Conservation (phyloP, 352 stramenopile species). For the Phytopythium cucurbitacearum region DNA sequence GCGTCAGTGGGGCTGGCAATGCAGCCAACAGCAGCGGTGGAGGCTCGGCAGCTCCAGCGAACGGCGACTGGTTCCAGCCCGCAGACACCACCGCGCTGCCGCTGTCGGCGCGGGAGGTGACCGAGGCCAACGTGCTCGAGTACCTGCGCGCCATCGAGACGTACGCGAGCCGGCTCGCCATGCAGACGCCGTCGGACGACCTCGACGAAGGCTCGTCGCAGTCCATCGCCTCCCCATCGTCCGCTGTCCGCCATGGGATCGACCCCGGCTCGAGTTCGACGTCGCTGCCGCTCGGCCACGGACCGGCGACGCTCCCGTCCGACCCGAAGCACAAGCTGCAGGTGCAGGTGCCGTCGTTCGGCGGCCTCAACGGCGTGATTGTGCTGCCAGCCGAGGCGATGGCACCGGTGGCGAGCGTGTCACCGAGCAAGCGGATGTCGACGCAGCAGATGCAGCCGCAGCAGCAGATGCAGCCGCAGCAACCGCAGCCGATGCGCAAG, state of each 20-base stretch:
- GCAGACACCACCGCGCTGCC: constrained; percentile 20
- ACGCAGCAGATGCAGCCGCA: constrained; percentile 10
- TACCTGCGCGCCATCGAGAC: constrained; percentile 77
- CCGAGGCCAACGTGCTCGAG: constrained; percentile 64
- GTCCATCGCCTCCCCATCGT: background rate
- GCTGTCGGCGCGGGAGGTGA: constrained; percentile 29
- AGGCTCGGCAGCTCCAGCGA: constrained; percentile 6
- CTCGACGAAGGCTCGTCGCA: constrained; percentile 4
- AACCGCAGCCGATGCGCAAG: constrained; percentile 22
- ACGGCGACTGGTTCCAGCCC: constrained; percentile 9
- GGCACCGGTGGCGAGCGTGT: background rate
- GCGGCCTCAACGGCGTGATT: constrained; percentile 51
- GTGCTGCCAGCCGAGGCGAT: constrained; percentile 25
- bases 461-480: constrained; percentile 7
- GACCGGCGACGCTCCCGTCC: constrained; percentile 41
- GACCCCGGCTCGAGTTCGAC: background rate
- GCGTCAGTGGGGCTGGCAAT: background rate
- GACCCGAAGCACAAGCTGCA: constrained; percentile 51
- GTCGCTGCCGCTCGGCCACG: constrained; percentile 33
- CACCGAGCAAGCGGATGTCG: constrained; percentile 1
- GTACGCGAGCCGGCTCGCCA: constrained; percentile 53
- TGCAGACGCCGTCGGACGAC: constrained; percentile 18
- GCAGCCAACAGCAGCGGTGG: constrained; percentile 7
- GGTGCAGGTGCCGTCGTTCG: constrained; percentile 53
- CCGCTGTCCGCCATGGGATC: no score